Base-by-base conservation (phyloP, 2,329 filamentous ascomycete genomes). In the Sodiomyces alkalinus region DNA sequence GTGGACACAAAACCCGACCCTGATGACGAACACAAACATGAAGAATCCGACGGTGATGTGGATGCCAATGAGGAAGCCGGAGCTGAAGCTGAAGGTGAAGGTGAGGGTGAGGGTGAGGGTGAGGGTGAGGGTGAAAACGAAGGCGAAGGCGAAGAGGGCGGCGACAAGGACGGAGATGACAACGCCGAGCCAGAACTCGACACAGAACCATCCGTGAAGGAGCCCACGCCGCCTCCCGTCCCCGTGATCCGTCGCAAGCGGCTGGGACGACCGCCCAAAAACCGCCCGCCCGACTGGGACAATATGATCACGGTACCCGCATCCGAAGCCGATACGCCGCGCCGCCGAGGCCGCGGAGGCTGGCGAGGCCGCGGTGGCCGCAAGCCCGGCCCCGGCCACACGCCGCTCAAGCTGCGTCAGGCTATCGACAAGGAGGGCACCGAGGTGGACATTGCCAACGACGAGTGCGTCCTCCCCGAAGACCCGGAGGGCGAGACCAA, bases 341-440 rank as follows among this genome's bases (percentile, higher is more conserved):
- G 74, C 36, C 63, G 69, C 25, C 63, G 72, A 31, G 75, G 74
- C 3, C 72, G 78, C 13, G 74, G 73, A 24, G 77, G 81, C 35
- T 83, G 85, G 74, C 58, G 70, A 33, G 66, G 70, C 7, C 62
- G 71, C 4, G 81, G 59, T 52, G 81, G 56, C 41, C 76, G 58
- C 36, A 71, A 68, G 44, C 75, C 79, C 32, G 76, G 75, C 21
- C 70, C 75, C 4, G 76, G 76, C 22, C 70, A 75, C 7, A 71
- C 75, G 10, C 75, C 77, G 21, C 81, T 86, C 44, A 74, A 81
- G 27, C 82, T 76, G 2, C 74, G 85, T 45, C 80, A 92, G 35
- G 74, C 83, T 5, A 78, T 93, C 34, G 90, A 96, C 53, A 92
- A 92, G 46, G 85, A 94, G 44, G 90, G 90, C 28, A 93, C 85